Base-by-base conservation (phyloP, 306 rosid species). In the Pterocarpus macrocarpus region DNA sequence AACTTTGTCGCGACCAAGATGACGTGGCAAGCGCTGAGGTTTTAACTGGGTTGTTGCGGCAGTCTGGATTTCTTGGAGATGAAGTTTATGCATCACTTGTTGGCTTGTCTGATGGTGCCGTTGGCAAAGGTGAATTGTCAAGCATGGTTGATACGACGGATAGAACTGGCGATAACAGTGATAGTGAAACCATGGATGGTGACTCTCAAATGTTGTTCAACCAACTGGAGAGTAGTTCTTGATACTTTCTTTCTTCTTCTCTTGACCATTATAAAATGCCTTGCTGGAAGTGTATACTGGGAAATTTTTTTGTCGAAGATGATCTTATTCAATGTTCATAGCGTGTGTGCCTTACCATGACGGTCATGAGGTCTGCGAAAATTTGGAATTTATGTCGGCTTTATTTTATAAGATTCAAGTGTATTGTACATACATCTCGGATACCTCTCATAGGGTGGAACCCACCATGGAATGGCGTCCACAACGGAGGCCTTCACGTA, bases 171-270 rank as follows among this genome's bases (percentile, higher is more conserved):
- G 84, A 38, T 64, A 71, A 79, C 35, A 69, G 4, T 50, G 86
- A 80, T 2, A 69, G 50, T 58, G 80, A 82, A 43, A 86, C 71
- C 41, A 45, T 45, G 15, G 81, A 86, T 49, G 88, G 79, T 75
- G 95, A 81, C 55, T 90, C 98, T 64, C 89, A 88, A 75, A 55
- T 88, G 74, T 82, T 90, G 86, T 67, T 88, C 79, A 86, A 84
- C 76, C 87, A 89, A 77, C 63, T 86, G 61, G 81, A 86, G 71
- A 80, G 84, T 73, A 81, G 77, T 69, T 75, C 80, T 44, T 91
- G 87, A 89, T 63, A 36, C 77, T 76, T 36, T 1, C 11, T 36
- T 64, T 64, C 7, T 49, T 41, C 43, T 49, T 45, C 22, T 13
- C 15, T 64, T 41, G n/a, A 43, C 4, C 2, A 66, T 64, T 44